Evolutionary conservation across 352 stramenopile genomes (phyloP).

Genomic region (Globisporangium solare): DNA sequence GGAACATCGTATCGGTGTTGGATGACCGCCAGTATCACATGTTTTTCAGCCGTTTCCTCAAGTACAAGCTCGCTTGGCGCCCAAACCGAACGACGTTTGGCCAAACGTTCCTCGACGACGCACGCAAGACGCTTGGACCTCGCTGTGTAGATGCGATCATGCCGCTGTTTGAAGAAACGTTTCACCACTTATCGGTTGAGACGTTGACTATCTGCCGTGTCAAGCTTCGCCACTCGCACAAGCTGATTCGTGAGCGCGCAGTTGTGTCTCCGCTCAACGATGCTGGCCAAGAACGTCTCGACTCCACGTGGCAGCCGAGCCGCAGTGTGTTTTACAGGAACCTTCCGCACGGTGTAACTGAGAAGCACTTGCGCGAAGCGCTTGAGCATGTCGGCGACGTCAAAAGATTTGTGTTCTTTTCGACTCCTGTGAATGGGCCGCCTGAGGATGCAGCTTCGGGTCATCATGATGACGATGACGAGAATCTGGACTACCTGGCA

Average conservation of each 20-base stretch:
- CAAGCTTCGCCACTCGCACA: conserved; percentile 65
- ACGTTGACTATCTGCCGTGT: conserved; percentile 84
- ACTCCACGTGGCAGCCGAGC: conserved; percentile 39
- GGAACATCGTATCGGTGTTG: conserved; percentile 83
- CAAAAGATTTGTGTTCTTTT: conserved; percentile 71
- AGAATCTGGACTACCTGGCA: conserved; percentile 23
- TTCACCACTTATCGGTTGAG: conserved; percentile 76
- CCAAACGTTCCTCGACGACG: conserved; percentile 75
- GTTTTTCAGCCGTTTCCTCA: conserved; percentile 84
- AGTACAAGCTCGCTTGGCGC: conserved; percentile 84
- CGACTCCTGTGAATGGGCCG: conserved; percentile 46
- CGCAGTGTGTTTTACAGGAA: conserved; percentile 80
- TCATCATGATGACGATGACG: conserved; percentile 18
- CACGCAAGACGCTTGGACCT: conserved; percentile 56
- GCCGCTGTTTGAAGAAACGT: conserved; percentile 74
- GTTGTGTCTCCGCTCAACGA: conserved; percentile 42
- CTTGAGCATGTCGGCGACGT: conserved; percentile 63
- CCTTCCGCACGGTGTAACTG: conserved; percentile 56
- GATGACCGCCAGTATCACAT: conserved; percentile 84
- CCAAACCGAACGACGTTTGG: conserved; percentile 74
- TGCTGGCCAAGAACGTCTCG: conserved; percentile 29
- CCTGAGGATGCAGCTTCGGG: conserved; percentile 32
- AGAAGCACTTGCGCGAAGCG: conserved; percentile 59
- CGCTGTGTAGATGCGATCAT: conserved; percentile 62
- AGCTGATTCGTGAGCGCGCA: conserved; percentile 52